Conservation (phyloP, 2,329 filamentous ascomycete genomes). For the Colletotrichum sp. region DNA sequence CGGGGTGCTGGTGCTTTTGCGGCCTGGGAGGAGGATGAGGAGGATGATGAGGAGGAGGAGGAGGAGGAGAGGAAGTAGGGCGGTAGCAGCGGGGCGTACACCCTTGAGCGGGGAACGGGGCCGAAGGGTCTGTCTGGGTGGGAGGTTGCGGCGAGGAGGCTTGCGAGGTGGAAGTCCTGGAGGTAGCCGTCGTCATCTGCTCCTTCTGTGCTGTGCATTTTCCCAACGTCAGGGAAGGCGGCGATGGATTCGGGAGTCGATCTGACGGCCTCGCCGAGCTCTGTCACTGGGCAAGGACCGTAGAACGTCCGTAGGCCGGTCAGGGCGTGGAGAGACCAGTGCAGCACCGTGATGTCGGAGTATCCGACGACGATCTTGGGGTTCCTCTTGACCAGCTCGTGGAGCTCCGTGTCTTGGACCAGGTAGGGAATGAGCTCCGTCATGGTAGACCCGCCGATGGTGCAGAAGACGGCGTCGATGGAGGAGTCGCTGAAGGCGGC, state of each 20-base stretch:
- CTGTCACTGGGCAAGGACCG: slow-evolving; percentile 42
- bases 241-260: not conserved
- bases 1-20: slow-evolving; percentile 28
- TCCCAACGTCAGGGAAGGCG: not conserved
- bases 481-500: slow-evolving; percentile 39
- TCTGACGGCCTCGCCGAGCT: slow-evolving; percentile 37
- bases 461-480: slow-evolving; percentile 42
- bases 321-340: slow-evolving; percentile 43
- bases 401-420: slow-evolving; percentile 38
- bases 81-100: slow-evolving; percentile 31
- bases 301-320: slow-evolving; percentile 49
- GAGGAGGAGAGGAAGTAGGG: not conserved
- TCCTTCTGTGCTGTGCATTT: not conserved
- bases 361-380: slow-evolving; percentile 48
- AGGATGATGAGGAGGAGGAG: not conserved
- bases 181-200: slow-evolving; percentile 25
- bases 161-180: slow-evolving; percentile 32
- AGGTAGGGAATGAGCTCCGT: slow-evolving; percentile 44
- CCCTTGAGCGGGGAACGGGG: slow-evolving; percentile 32
- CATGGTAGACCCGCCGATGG: slow-evolving; percentile 41
- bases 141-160: slow-evolving; percentile 37
- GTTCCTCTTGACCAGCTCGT: slow-evolving; percentile 33
- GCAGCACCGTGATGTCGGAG: slow-evolving; percentile 46
- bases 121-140: slow-evolving; percentile 29
- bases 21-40: not conserved